These are phyloP conservation scores for Tanozyma kutaoensis DNA, from an alignment of 805 yeast genomes.

Conservation along the genomic window DNA sequence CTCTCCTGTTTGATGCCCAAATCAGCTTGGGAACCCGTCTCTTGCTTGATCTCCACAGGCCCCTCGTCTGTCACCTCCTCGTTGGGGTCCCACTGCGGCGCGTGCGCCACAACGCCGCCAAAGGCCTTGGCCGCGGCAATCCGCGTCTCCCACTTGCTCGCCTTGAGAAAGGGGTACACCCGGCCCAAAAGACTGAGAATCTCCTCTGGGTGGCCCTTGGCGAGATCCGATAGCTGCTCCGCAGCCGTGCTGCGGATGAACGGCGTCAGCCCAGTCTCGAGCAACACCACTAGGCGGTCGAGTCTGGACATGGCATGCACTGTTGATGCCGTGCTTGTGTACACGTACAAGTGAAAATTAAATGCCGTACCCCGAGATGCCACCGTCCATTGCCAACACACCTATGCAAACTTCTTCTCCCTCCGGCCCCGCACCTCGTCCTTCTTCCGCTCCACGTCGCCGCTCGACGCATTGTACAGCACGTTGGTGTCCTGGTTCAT, in stretches of 20 bases:
- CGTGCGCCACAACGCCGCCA: slow-evolving; percentile 80
- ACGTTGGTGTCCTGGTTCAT: slow-evolving; percentile 65
- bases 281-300: slow-evolving; percentile 41
- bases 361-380: too few relatives aligned
- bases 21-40: too few relatives aligned
- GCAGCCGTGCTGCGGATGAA: slow-evolving; percentile 94
- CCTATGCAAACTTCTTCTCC: slow-evolving; percentile 21
- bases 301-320: slow-evolving; percentile 28
- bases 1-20: too few relatives aligned
- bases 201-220: slow-evolving; percentile 91
- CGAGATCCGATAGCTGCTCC: slow-evolving; percentile 88
- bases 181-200: slow-evolving; percentile 69
- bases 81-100: slow-evolving; percentile 79
- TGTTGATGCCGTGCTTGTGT: too few relatives aligned
- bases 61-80: slow-evolving; percentile 1
- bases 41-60: too few relatives aligned
- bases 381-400: too few relatives aligned
- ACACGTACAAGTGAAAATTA: too few relatives aligned
- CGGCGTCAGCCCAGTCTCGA: slow-evolving; percentile 92
- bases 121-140: slow-evolving; percentile 89
- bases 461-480: slow-evolving; percentile 44
- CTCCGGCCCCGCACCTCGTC: slow-evolving; percentile 34
- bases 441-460: slow-evolving; percentile 34
- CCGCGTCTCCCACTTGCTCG: slow-evolving; percentile 91
- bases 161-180: slow-evolving; percentile 78